Conservation (phyloP, 192 early-diverging fungal genomes). For the Kickxella alabastrina region DNA sequence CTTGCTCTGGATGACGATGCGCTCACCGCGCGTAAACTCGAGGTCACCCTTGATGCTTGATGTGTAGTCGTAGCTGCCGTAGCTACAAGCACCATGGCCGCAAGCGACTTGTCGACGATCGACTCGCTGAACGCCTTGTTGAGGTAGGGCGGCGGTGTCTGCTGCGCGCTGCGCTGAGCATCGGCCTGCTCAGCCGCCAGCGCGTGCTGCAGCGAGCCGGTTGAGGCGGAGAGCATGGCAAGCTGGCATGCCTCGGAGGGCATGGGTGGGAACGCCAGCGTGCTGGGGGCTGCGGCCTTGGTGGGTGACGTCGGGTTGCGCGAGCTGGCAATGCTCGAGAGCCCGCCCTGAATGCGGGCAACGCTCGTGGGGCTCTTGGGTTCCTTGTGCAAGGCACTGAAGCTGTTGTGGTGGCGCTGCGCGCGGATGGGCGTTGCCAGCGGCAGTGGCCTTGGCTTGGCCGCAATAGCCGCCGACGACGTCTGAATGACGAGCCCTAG, state of each 20-base stretch:
- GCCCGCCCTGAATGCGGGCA: slow-evolving; percentile 27
- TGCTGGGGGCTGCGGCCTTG: slow-evolving; percentile 14
- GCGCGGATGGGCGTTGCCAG: slow-evolving; percentile 34
- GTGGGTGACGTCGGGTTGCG: slow-evolving; percentile 7
- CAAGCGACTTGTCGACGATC: slow-evolving; percentile 18
- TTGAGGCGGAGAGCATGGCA: slow-evolving; percentile 42
- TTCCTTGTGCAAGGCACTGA: slow-evolving; percentile 15
- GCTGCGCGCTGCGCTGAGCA: slow-evolving; percentile 6
- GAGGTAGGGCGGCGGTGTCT: slow-evolving; percentile 2
- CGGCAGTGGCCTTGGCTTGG: slow-evolving; percentile 16
- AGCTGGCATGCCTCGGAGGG: slow-evolving; percentile 50
- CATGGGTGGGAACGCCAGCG: slow-evolving; percentile 48
- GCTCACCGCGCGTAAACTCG: slow-evolving; percentile 42
- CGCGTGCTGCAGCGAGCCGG: slow-evolving; percentile 10
- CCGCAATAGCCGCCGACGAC: slow-evolving; percentile 8
- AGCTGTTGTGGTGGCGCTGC: slow-evolving; percentile 45
- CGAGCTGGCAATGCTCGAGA: slow-evolving; percentile 32
- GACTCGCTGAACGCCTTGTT: slow-evolving; percentile 20
- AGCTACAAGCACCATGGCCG: slow-evolving; percentile 36
- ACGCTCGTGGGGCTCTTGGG: slow-evolving; percentile 26
- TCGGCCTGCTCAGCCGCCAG: slow-evolving; percentile 12
- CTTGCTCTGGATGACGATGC: slow-evolving; percentile 47
- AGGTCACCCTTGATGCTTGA: slow-evolving; percentile 49
- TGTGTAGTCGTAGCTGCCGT: slow-evolving; percentile 49
- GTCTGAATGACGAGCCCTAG: slow-evolving; percentile 46